Conservation (phyloP, 2,329 filamentous ascomycete genomes). For the Monosporascus sp. region DNA sequence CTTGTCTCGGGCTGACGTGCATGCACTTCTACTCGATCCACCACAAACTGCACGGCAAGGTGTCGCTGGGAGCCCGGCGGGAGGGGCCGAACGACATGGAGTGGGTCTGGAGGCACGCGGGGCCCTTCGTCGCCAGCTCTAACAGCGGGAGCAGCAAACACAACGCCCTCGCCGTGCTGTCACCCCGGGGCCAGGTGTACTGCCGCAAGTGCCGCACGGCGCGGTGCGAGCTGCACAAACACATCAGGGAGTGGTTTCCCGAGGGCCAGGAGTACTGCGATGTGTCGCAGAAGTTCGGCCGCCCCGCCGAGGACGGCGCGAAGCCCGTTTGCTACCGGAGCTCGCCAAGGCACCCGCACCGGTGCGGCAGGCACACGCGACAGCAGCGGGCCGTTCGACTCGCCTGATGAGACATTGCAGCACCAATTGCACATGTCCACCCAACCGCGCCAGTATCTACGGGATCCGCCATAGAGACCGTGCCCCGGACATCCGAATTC, state of each 20-base stretch:
- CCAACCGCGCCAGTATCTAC: too few species aligned
- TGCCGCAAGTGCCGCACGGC: conserved; percentile 58
- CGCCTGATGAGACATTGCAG: conserved; percentile 5
- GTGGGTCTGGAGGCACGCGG: conserved; percentile 57
- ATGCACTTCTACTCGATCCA: conserved; percentile 55
- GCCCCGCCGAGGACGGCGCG: conserved; percentile 39
- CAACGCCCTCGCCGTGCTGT: conserved; percentile 39
- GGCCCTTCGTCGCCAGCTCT: conserved; percentile 32
- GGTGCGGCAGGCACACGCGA: conserved; percentile 51
- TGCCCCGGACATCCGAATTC: too few species aligned
- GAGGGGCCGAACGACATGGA: conserved; percentile 58
- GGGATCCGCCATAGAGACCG: too few species aligned
- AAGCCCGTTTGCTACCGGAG: conserved; percentile 53
- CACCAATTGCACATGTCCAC: too few species aligned
- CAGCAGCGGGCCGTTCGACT: conserved; percentile 27
- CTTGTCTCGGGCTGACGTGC: conserved; percentile 55
- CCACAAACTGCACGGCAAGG: conserved; percentile 47
- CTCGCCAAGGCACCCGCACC: conserved; percentile 52
- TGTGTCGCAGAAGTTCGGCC: conserved; percentile 53
- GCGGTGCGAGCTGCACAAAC: conserved; percentile 58
- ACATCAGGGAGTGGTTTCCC: conserved; percentile 57
- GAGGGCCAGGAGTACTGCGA: conserved; percentile 53
- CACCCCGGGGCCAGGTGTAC: conserved; percentile 54
- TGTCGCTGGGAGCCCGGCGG: conserved; percentile 53
- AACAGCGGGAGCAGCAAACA: conserved; percentile 12